phyloP scores from a whole-genome alignment of 2,329 filamentous ascomycete species.

The Scedosporium aurantiacum region DNA sequence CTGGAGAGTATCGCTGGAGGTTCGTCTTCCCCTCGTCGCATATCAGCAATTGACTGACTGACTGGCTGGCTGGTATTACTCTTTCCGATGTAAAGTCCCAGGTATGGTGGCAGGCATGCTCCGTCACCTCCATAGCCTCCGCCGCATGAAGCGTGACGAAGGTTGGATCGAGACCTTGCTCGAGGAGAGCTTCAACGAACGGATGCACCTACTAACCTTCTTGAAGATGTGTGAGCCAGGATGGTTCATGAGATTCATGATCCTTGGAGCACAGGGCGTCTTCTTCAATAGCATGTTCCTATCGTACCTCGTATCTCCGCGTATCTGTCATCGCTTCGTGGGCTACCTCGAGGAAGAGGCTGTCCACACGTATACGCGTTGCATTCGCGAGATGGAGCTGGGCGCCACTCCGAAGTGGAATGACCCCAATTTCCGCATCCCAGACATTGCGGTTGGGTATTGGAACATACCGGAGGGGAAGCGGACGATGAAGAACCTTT shows the following conservation, averaged over 20 bases:
- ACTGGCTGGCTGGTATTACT: too few species aligned
- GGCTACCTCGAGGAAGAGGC: slow-evolving; percentile 96
- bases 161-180: slow-evolving; percentile 92
- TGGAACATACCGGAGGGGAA: slow-evolving; percentile 79
- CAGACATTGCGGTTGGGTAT: slow-evolving; percentile 80
- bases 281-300: slow-evolving; percentile 94
- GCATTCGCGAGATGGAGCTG: slow-evolving; percentile 74
- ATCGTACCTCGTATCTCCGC: slow-evolving; percentile 74
- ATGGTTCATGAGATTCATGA: slow-evolving; percentile 83
- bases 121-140: slow-evolving; percentile 72
- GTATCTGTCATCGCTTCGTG: slow-evolving; percentile 87
- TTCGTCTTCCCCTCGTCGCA: too few species aligned
- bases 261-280: slow-evolving; percentile 84
- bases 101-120: slow-evolving; percentile 97
- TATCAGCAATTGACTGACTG: too few species aligned
- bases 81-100: slow-evolving; percentile 43
- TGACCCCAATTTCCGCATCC: slow-evolving; percentile 56
- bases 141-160: slow-evolving; percentile 82
- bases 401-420: slow-evolving; percentile 78
- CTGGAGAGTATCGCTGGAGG: too few species aligned
- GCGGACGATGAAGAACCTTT: too few species aligned
- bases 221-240: slow-evolving; percentile 70
- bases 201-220: slow-evolving; percentile 89
- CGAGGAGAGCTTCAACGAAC: slow-evolving; percentile 84
- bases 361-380: slow-evolving; percentile 86